Base-by-base conservation (phyloP, 345 rosid species). In the Melastoma malabathricum region DNA sequence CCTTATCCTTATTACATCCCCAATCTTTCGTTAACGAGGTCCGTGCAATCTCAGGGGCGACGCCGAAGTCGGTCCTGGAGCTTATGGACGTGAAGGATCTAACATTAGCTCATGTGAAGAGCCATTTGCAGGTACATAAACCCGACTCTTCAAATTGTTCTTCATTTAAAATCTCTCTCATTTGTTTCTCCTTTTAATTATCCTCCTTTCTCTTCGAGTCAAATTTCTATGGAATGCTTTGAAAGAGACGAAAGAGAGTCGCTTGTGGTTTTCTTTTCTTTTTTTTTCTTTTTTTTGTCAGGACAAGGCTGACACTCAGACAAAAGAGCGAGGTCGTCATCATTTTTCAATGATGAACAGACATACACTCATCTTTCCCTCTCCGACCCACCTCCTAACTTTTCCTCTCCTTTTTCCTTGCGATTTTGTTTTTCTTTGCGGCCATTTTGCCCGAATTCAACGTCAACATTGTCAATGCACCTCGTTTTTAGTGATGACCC, bases 71-170 rank as follows among this genome's bases (percentile, higher is more conserved):
- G 17, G 94, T 85, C 62, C 84, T 85, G 44, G 94, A 85, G 57
- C 84, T 85, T 49, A 85, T 85, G 94, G 94, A 78, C 68, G 94
- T 82, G 48, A 85, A 85, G 63, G 94, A 82, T 75, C 87, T 85
- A 55, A 85, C 90, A 44, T 78, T 85, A 70, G 87, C 95, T 47
- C 95, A 85, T 61, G 95, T 85, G 50, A 85, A 85, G 72, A 82
- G 90, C 73, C 95, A 85, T 75, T 77, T 85, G 70, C 95, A 85
- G 95, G 95, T 82, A 76, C 43, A 10, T 14, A 50, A 43, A 14
- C 16, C 25, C 29, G 25, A 16, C 47, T 44, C 15, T 22, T 47
- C 44, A 43, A 18, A n/a, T 18, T 25, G 25, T 39, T 18, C 2
- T 15, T 18, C 29, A 22, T 13, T 54, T 25, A n/a, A n/a, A 22